Evolutionary conservation across 306 rosid species (phyloP).

Genomic region (Vigna trinervia): DNA sequence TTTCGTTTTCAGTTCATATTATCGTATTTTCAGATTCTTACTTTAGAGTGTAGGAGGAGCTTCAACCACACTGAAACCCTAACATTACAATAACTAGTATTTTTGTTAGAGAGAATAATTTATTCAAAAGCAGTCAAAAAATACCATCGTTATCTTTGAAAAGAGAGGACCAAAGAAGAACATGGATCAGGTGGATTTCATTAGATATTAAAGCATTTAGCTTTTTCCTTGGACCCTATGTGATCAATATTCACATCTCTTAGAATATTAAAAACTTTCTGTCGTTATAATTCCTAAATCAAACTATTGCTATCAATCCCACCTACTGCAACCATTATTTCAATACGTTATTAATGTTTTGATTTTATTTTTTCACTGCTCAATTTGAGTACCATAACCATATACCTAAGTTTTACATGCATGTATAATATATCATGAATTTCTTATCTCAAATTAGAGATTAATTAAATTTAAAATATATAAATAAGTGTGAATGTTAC

Average conservation of each 20-base stretch:
- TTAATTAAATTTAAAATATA: no score
- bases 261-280: conserved; percentile 38
- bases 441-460: no score
- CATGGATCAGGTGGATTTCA: conserved; percentile 43
- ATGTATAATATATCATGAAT: no score
- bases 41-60: conserved; percentile 23
- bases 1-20: conserved; percentile 43
- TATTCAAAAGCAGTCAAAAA: conserved; percentile 55
- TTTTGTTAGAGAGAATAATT: conserved; percentile 17
- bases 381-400: no score
- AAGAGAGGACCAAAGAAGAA: conserved; percentile 51
- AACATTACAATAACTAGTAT: background rate
- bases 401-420: no score
- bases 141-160: conserved; percentile 26
- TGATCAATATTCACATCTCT: conserved; percentile 18
- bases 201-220: conserved; percentile 45
- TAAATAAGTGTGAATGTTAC: no score
- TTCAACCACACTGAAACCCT: conserved; percentile 44
- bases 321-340: no score
- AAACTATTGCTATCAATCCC: background rate
- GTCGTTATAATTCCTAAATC: conserved; percentile 52
- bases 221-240: conserved; percentile 34
- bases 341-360: no score
- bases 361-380: no score
- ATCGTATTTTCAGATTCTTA: conserved; percentile 42